Evolutionary conservation across 2,329 filamentous ascomycete species (phyloP), one percentile per base, ranked within the genome.

Genomic region (Lithohypha guttulata): DNA sequence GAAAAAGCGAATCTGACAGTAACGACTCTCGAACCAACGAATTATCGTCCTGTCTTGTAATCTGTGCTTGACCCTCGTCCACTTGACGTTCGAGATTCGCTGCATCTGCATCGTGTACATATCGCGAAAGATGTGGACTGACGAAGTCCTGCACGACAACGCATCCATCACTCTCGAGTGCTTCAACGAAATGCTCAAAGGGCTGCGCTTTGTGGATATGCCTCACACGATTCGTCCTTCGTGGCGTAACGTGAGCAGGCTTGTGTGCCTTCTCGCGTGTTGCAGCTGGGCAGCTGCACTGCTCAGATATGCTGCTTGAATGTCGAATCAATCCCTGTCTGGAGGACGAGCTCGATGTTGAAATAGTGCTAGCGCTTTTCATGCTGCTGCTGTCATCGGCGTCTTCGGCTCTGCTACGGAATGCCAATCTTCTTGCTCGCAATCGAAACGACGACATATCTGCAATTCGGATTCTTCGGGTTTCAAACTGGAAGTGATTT

Each of bases 21-120:
- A 59, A 63, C 38, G 51, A 52, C 42, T 62, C 57, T 7, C 58
- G 48, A 1, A 60, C 59, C 1, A 56, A 61, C 20, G 47, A 50
- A 41, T 58, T 61, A 30, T 54, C 23, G 29, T 41, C 22, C 30
- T 22, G 8, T 27, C 41, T 25, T 39, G 42, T 7, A 28, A 15
- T 19, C 18, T 26, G 39, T 14, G 22, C 23, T 19, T 33, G 6
- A 26, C 35, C 22, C 42, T 42, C 30, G 43, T 42, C 44, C 42
- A 38, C 29, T 56, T 52, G 10, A n/a, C n/a, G n/a, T 57, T 45
- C 33, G 47, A 55, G n/a, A 53, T 54, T 34, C 50, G 44, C 33
- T 55, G 32, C 51, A 56, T 22, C 32, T 3, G 32, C 48, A 39
- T 43, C 33, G 20, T 54, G 43, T 4, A 56, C 58, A 20, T 54